Base-by-base conservation (phyloP, 345 rosid genomes). In the Rubroshorea leprosula region DNA sequence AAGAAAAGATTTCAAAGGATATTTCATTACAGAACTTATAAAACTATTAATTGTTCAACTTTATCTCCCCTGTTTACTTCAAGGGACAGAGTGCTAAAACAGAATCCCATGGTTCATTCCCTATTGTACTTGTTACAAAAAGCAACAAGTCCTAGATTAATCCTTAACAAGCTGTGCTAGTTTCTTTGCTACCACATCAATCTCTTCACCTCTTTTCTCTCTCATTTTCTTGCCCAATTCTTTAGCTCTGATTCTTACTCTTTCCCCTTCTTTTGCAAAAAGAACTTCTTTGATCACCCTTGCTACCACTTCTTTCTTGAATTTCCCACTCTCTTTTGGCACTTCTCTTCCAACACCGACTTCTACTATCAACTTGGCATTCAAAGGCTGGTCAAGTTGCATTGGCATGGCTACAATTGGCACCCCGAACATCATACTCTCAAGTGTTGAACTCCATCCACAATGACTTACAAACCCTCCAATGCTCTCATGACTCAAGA, bases 381-480 rank as follows among this genome's bases (percentile, higher is more conserved):
- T 67, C 16, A 60, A 2, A 1, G 66, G 76, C 60, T 71, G 77
- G 14, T 78, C 79, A 48, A 58, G 43, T 18, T 53, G 64, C 79
- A 72, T 63, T 0, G 77, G 67, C 61, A 78, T 57, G 17, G 70
- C 76, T 52, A 74, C 57, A 9, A 74, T 60, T 5, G 76, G 78
- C 3, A 71, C 82, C 8, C 82, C 76, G 19, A 41, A 64, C 26
- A 50, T 58, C 16, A 77, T 57, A 0, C 64, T 60, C 25, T 73
- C 76, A 23, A 71, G 50, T 4, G 62, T 21, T 1, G 77, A 76
- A 26, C 68, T 63, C 75, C 76, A 76, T 5, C 74, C 74, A 49
- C 73, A 73, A 13, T 73, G 78, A n/a, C 77, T 69, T 71, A 76
- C 58, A 60, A 77, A 70, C 44, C 74, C 78, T 18, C 64, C 71